Base-by-base conservation (phyloP, 805 yeast genomes). In the Sugiyamaella qingdaonensis region DNA sequence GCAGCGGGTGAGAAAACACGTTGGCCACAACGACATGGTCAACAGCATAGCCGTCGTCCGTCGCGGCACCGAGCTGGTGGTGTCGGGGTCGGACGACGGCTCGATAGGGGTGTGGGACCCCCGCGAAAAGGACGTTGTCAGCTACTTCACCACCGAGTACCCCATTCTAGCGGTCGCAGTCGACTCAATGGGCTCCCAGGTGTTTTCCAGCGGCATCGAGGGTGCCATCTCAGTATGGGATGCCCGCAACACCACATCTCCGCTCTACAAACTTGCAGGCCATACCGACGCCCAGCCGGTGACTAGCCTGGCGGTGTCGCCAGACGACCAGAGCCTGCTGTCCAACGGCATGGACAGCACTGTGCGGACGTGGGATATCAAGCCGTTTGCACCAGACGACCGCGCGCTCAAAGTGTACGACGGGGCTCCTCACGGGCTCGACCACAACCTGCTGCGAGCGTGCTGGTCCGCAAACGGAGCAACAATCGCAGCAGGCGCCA, bases 81-180 rank as follows among this genome's bases (percentile, higher is more conserved):
- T 78, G 2, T 78, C 87, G 35, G 88, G 80, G 2, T 75, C 84
- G 9, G 95, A 88, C 59, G 89, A 84, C 60, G 88, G 90, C 0
- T 54, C 68, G 2, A 71, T 79, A 1, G 70, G 71, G 8, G 49
- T 84, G 1, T 88, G 92, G 92, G 95, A 88, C 58, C 67, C 73
- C 21, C 68, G 89, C 52, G 72, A 76, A n/a, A 84, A 79, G 58
- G 59, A 61, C 2, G 70, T 77, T 1, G 69, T 76, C 0, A 57
- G 64, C 1, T 61, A 59, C 8, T 48, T 54, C 41, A 64, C 69
- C 19, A 75, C 84, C 0, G 75, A 75, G 1, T 84, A 73, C 60
- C 94, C 95, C 0, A 59, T 87, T 0, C 66, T 86, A 18, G 72
- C 87, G 0, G 78, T 80, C 5, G 76, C 73, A 7, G 60, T 70